phyloP scores from a whole-genome alignment of 1,139 yeast genomes.

The Hansenula sp. region DNA sequence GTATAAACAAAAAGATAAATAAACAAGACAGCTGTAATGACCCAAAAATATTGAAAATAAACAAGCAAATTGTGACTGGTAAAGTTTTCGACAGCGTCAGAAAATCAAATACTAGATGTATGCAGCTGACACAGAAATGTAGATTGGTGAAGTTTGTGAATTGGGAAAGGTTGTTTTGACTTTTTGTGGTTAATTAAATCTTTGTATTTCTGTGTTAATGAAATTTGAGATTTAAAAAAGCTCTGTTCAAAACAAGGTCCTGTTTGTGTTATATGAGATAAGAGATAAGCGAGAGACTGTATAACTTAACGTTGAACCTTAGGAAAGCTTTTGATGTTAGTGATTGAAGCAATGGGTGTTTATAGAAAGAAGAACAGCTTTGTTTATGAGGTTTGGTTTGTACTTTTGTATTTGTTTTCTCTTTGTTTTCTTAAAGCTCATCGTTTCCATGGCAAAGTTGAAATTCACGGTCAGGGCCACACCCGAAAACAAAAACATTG shows the following conservation, averaged over 20 bases:
- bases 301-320: neutral
- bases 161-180: too few species aligned
- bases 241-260: neutral
- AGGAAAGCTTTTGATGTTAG: neutral
- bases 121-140: too few species aligned
- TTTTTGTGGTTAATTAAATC: too few species aligned
- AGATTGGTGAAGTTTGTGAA: too few species aligned
- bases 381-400: neutral
- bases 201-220: too few species aligned
- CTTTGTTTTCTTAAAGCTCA: constrained; percentile 1
- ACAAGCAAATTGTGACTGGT: too few species aligned
- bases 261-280: neutral
- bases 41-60: too few species aligned
- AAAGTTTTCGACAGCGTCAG: too few species aligned
- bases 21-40: neutral
- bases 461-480: neutral
- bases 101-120: too few species aligned
- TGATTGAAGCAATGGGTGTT: too few species aligned
- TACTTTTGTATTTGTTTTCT: neutral
- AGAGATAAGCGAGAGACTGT: constrained; percentile 2
- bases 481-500: neutral
- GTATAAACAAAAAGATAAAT: neutral
- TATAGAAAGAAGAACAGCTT: too few species aligned
- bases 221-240: too few species aligned
- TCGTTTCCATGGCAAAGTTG: constrained; percentile 2